Conservation (phyloP, 345 rosid species). For the Populus nigra region DNA sequence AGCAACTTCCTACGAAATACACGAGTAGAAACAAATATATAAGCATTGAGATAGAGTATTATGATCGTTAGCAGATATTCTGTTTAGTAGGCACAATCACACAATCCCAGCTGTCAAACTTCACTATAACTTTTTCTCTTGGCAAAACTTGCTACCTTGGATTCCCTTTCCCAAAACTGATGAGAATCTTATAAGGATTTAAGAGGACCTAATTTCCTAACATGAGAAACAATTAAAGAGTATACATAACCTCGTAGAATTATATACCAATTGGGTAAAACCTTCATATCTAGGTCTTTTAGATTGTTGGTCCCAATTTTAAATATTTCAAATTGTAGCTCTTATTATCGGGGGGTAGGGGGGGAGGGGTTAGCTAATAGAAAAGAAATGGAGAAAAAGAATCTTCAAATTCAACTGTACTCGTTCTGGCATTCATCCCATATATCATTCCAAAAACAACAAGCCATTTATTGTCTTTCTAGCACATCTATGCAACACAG, state of each 20-base stretch:
- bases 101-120: neutral
- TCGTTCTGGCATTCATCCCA: neutral
- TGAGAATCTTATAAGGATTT: neutral
- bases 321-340: neutral
- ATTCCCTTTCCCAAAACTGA: constrained; percentile 6
- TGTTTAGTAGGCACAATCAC: neutral
- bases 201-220: neutral
- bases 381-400: neutral
- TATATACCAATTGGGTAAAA: neutral
- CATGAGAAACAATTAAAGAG: neutral
- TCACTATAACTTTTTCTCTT: neutral
- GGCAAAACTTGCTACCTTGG: neutral
- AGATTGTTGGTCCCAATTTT: neutral
- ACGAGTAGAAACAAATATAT: constrained; percentile 14
- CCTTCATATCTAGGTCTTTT: neutral
- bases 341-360: neutral
- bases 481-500: neutral
- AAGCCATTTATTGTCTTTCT: constrained; percentile 4
- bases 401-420: neutral
- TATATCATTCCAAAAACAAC: neutral
- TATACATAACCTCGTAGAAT: neutral
- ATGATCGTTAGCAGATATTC: neutral
- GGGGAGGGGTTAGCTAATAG: neutral
- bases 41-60: neutral
- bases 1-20: constrained; percentile 73